Evolutionary conservation across 352 stramenopile species (phyloP).

Genomic region (Pythium plurisporium): DNA sequence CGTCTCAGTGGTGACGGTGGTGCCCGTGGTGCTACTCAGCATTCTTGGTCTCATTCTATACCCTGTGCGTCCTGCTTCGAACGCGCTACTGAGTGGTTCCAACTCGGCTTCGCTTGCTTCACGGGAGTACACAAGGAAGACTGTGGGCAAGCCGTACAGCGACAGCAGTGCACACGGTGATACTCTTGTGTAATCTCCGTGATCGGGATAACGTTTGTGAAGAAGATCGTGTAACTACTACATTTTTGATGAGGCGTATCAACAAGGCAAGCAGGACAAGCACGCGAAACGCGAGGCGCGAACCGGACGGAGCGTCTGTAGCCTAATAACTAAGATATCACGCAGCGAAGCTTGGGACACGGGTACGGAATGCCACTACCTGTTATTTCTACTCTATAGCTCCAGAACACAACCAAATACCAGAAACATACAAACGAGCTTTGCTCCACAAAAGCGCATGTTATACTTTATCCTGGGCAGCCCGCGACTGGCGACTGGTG

Average conservation of each 20-base stretch:
- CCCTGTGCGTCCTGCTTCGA: slow-evolving; percentile 48
- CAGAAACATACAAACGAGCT: background rate
- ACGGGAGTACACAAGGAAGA: slow-evolving; percentile 60
- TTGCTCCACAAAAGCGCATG: slow-evolving; percentile 4
- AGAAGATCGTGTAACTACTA: slow-evolving; percentile 14
- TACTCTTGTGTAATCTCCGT: slow-evolving; percentile 23
- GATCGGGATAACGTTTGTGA: slow-evolving; percentile 10
- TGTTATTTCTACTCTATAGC: too few relatives aligned
- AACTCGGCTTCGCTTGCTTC: slow-evolving; percentile 54
- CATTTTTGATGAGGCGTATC: slow-evolving; percentile 18
- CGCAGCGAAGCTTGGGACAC: background rate
- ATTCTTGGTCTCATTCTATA: slow-evolving; percentile 51
- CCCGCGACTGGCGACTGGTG: background rate
- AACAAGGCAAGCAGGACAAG: background rate
- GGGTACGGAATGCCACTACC: background rate
- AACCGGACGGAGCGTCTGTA: slow-evolving; percentile 2
- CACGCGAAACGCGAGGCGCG: background rate
- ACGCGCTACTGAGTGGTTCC: slow-evolving; percentile 31
- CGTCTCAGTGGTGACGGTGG: slow-evolving; percentile 50
- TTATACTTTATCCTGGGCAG: slow-evolving; percentile 17
- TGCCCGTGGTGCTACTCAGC: slow-evolving; percentile 49
- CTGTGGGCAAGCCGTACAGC: slow-evolving; percentile 46
- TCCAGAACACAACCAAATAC: background rate
- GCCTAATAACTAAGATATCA: slow-evolving; percentile 18
- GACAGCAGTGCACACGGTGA: slow-evolving; percentile 19